Evolutionary conservation across 1,284 basidiomycete genomes (phyloP).

Genomic region (Pseudozyma hubeiensis): DNA sequence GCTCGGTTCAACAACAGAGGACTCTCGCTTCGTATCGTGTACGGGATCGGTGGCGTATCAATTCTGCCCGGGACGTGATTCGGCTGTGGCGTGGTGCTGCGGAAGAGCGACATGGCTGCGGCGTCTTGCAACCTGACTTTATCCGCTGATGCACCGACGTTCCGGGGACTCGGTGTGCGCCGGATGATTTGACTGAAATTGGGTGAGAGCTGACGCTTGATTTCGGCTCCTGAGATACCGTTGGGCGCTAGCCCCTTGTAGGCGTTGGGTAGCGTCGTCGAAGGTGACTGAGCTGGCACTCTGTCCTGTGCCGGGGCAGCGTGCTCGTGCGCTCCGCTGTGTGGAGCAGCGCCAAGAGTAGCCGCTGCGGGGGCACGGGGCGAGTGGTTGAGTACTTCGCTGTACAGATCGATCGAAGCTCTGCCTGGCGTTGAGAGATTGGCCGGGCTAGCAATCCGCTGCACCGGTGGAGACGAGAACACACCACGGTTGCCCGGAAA

Average conservation of each 20-base stretch:
- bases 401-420: slow-evolving; percentile 36
- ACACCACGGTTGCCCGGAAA: slow-evolving; percentile 21
- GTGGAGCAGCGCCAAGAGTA: background rate
- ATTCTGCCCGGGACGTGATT: slow-evolving; percentile 36
- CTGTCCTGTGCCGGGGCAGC: background rate
- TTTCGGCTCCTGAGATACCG: slow-evolving; percentile 6
- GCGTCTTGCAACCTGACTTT: slow-evolving; percentile 42
- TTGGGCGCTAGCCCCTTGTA: no score
- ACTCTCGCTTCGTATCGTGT: slow-evolving; percentile 10
- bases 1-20: slow-evolving; percentile 9
- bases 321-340: background rate
- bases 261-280: slow-evolving; percentile 1
- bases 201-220: slow-evolving; percentile 17
- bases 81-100: slow-evolving; percentile 35
- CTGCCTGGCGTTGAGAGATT: slow-evolving; percentile 11
- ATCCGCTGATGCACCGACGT: slow-evolving; percentile 16
- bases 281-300: slow-evolving; percentile 1
- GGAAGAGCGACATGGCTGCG: slow-evolving; percentile 41
- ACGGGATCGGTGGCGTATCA: slow-evolving; percentile 28
- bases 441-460: slow-evolving; percentile 20
- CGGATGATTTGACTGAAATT: background rate
- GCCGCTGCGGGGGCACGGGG: slow-evolving; percentile 5
- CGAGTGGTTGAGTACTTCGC: slow-evolving; percentile 27
- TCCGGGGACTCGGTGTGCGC: slow-evolving; percentile 25
- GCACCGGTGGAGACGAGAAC: slow-evolving; percentile 24